A percentile compares a stretch with the other conserved stretches of the same genome.
phyloP scores from a whole-genome alignment of 768 basidiomycete genomes.

The Tylopilus cervinicoccineus region DNA sequence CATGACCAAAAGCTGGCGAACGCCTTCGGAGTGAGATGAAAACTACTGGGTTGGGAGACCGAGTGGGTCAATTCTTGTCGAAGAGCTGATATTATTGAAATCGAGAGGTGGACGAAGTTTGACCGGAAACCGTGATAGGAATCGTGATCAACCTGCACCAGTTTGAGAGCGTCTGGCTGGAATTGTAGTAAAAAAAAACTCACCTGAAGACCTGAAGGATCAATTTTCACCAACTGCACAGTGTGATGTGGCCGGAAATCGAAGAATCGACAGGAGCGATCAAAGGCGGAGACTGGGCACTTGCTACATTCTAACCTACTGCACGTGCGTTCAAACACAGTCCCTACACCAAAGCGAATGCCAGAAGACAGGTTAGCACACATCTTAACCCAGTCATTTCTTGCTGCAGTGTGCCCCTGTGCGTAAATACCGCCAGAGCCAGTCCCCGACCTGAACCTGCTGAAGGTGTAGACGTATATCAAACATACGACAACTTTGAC shows the following conservation, averaged over 20 bases:
- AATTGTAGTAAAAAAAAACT: conserved; percentile 8
- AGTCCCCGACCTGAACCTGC: conserved; percentile 20
- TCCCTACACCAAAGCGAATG: conserved; percentile 82
- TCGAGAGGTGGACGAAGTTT: conserved; percentile 88
- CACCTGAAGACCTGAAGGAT: conserved; percentile 45
- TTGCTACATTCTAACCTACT: conserved; percentile 52
- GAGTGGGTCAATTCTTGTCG: conserved; percentile 17
- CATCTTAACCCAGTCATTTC: conserved; percentile 54
- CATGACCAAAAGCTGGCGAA: conserved; percentile 91
- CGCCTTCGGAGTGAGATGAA: conserved; percentile 81
- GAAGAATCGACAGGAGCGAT: conserved; percentile 78
- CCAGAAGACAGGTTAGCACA: conserved; percentile 84
- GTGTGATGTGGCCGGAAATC: conserved; percentile 78
- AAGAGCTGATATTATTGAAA: conserved; percentile 75
- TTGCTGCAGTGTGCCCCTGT: conserved; percentile 18
- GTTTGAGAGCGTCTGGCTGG: not conserved
- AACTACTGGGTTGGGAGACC: conserved; percentile 49
- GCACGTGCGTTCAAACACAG: conserved; percentile 80
- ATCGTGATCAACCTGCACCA: conserved; percentile 48
- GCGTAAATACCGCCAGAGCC: conserved; percentile 12
- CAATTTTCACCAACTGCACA: conserved; percentile 56
- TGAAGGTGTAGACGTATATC: conserved; percentile 1
- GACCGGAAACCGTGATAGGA: conserved; percentile 88
- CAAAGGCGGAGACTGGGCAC: conserved; percentile 60
- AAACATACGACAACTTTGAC: conserved; percentile 23